These are phyloP conservation scores for Aspergillus saccharolyticus DNA, from an alignment of 495 filamentous ascomycete species.

Conservation along the genomic window DNA sequence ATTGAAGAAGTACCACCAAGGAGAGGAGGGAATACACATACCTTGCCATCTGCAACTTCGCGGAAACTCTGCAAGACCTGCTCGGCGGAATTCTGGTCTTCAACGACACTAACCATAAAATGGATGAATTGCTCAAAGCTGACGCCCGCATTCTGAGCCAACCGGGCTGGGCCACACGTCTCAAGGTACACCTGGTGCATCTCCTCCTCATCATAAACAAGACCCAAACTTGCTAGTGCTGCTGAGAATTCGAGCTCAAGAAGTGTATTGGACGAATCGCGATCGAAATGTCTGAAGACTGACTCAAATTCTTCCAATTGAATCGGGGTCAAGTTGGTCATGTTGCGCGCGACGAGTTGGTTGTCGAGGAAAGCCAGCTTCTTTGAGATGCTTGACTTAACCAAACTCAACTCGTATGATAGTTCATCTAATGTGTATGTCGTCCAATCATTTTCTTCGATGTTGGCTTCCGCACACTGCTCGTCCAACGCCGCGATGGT, in stretches of 20 bases:
- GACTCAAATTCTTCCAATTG: conserved; percentile 97
- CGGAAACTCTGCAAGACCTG: conserved; percentile 96
- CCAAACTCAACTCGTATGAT: conserved; percentile 85
- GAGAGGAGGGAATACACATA: conserved; percentile 32
- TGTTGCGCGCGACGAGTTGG: conserved; percentile 91
- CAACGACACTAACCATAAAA: conserved; percentile 98
- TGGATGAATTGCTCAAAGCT: conserved; percentile 98
- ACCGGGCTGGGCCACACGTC: conserved; percentile 53
- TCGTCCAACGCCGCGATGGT: conserved; percentile 75
- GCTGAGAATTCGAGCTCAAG: conserved; percentile 93
- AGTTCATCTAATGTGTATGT: conserved; percentile 97
- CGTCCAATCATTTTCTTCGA: conserved; percentile 98
- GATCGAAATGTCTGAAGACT: conserved; percentile 95
- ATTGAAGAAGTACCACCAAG: neutral
- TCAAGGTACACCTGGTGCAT: conserved; percentile 89
- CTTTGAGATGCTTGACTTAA: conserved; percentile 85
- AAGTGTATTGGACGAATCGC: conserved; percentile 86
- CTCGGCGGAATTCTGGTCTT: conserved; percentile 97
- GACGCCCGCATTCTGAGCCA: conserved; percentile 53
- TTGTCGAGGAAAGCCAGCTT: conserved; percentile 96
- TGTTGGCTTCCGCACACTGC: conserved; percentile 93
- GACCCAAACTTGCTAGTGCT: conserved; percentile 82
- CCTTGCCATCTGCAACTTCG: conserved; percentile 96
- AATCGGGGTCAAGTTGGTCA: conserved; percentile 98
- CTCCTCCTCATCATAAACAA: conserved; percentile 92